Base-by-base conservation (phyloP, 129 eudicot species). In the Rutidosis leptorrhynchoides region DNA sequence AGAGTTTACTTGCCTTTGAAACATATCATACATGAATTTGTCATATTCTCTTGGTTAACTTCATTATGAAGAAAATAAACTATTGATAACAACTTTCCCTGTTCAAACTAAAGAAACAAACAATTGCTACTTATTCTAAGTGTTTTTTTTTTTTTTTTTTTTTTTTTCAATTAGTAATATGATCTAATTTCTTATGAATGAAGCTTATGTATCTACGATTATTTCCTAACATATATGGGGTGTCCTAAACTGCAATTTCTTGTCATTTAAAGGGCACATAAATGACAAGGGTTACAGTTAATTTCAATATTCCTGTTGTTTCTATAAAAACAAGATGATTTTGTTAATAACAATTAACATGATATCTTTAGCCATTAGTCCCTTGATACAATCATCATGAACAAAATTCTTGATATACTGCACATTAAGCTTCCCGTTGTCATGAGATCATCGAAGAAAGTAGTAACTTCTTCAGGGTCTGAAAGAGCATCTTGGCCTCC, bases 401-500 rank as follows among this genome's bases (percentile, higher is more conserved):
- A 88, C 97, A 64, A 65, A 87, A n/a, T 90, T 81, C 76, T 85
- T 71, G 64, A 91, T 70, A 73, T 71, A 87, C 62, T 91, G 96
- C 35, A 91, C 84, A 33, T 79, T 79, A 9, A 83, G 74, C 80
- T 87, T 91, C 75, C 85, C 90, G 54, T 25, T 43, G 45, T 91
- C 96, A 8, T 88, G 29, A 92, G 85, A 48, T 55, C 68, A 45
- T 83, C 96, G 0, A 92, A 89, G 54, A 92, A 77, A 53, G 75
- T 77, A 51, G 70, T 80, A 40, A 92, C 98, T 14, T 92, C 98
- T 69, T 74, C 72, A 0, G 77, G 83, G 78, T 92, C 98, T 7
- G 98, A 81, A 7, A 92, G 84, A 0, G 94, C 86, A 35, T 92
- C 98, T 65, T 74, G 81, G 21, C 98, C 98, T 59, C 98, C 98